Evolutionary conservation across 2,329 filamentous ascomycete species (phyloP).

Genomic region (Dactylellina cionopaga): DNA sequence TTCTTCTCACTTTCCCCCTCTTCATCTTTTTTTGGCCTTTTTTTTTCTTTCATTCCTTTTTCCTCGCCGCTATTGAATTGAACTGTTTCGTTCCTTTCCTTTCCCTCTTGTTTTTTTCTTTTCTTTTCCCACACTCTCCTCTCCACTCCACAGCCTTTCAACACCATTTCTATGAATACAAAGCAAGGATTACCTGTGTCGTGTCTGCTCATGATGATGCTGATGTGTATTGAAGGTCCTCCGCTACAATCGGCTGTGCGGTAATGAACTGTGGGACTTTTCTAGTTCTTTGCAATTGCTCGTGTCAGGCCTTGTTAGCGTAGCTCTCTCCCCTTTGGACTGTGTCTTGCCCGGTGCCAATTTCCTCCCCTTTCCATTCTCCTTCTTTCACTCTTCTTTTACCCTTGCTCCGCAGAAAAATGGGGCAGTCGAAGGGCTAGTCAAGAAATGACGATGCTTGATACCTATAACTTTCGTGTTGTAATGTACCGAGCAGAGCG

Average conservation of each 20-base stretch:
- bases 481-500: conserved; percentile 28
- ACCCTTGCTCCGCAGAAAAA: conserved; percentile 50
- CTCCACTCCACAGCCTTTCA: conserved; percentile 12
- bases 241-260: too few relatives aligned
- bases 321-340: background rate
- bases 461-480: conserved; percentile 22
- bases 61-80: background rate
- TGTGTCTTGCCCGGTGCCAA: conserved; percentile 4
- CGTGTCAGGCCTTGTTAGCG: background rate
- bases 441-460: conserved; percentile 49
- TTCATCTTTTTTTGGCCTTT: background rate
- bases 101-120: background rate
- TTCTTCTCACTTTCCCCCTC: background rate
- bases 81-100: background rate
- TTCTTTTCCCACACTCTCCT: conserved; percentile 12
- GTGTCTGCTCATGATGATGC: conserved; percentile 10
- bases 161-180: too few relatives aligned
- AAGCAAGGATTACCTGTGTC: conserved; percentile 22
- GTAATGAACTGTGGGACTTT: conserved; percentile 4
- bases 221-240: conserved; percentile 5
- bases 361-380: conserved; percentile 50
- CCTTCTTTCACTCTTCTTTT: conserved; percentile 48
- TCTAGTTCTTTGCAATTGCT: conserved; percentile 1
- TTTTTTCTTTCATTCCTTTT: conserved; percentile 16
- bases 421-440: conserved; percentile 31